Evolutionary conservation across 2,329 filamentous ascomycete species (phyloP), one percentile per base, ranked within the genome.

Genomic region (Metarhizium sp.): DNA sequence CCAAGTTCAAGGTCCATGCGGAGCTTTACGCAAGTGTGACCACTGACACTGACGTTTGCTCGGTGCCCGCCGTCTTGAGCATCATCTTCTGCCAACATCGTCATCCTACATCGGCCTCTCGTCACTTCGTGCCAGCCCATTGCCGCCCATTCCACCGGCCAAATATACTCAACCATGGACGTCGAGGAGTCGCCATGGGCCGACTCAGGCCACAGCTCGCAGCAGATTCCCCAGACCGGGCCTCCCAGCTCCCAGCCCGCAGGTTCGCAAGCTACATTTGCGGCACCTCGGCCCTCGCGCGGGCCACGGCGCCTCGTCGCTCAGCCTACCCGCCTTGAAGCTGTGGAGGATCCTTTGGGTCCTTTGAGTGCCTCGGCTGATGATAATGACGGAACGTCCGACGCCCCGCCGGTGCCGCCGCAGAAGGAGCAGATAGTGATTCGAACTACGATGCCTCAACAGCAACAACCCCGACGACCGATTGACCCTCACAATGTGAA

Each of bases 311-410:
- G 84, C 59, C 75, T 90, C 65, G 85, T 86, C 62, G 85, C 86
- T 57, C 87, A 92, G 67, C 82, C 87, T 34, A 91, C 88, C 50
- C 86, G 84, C 54, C 85, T 92, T 58, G 85, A 92, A 72, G 86
- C 86, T 58, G 86, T 90, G 61, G 82, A 86, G 47, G 87, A 91
- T 67, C 86, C 87, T 55, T 80, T 92, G 49, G 90, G 89, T 1
- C 89, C 89, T 25, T 75, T 95, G 52, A 89, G 89, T 57, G 86
- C 85, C 54, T 64, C 81, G 53, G 71, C 86, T 32, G 81, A 81
- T 52, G 68, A 69, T 47, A 71, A 68, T 61, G 67, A 64, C 55
- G 64, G 66, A 38, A 69, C 64, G 30, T 64, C 67, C 54, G 72
- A 77, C 58, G 78, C 82, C 58, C 87, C 87, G 56, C 87, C 87